Evolutionary conservation across 2,329 filamentous ascomycete species (phyloP).

Genomic region (Diaporthe sp.): DNA sequence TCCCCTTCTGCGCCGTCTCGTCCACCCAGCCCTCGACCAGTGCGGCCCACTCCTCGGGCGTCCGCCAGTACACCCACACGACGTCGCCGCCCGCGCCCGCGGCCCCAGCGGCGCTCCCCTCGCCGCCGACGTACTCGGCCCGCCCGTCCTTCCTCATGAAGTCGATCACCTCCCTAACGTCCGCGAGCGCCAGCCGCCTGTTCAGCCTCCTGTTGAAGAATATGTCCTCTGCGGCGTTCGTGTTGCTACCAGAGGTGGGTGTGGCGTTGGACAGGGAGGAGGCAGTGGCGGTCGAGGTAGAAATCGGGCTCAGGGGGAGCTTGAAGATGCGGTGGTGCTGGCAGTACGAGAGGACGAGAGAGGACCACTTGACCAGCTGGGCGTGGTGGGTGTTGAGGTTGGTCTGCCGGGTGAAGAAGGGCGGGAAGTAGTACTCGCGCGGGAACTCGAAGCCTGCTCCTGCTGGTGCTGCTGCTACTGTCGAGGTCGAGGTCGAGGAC

Average conservation of each 20-base stretch:
- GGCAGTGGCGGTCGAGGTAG: conserved; percentile 65
- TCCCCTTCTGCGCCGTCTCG: conserved; percentile 87
- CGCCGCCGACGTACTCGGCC: conserved; percentile 74
- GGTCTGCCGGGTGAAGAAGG: conserved; percentile 87
- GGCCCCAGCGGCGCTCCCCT: conserved; percentile 46
- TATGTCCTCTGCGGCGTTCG: conserved; percentile 57
- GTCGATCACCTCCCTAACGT: conserved; percentile 71
- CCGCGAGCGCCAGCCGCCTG: conserved; percentile 63
- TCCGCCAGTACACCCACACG: conserved; percentile 87
- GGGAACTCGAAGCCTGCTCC: conserved; percentile 66
- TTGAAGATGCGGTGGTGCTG: conserved; percentile 82
- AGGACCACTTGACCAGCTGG: conserved; percentile 88
- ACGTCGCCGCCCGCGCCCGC: conserved; percentile 59
- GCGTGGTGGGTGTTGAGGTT: conserved; percentile 80
- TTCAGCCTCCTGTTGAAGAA: conserved; percentile 71
- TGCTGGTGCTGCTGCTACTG: conserved; percentile 9
- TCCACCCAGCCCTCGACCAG: conserved; percentile 86
- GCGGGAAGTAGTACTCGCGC: conserved; percentile 80
- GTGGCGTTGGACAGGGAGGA: conserved; percentile 48
- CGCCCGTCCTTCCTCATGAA: conserved; percentile 72
- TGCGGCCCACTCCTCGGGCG: conserved; percentile 90
- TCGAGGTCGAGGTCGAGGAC: neutral
- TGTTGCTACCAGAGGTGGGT: neutral
- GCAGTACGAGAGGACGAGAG: conserved; percentile 87
- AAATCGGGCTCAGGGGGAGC: conserved; percentile 68